phyloP scores from a whole-genome alignment of 306 rosid genomes.

The Cucurbita ficifolia region DNA sequence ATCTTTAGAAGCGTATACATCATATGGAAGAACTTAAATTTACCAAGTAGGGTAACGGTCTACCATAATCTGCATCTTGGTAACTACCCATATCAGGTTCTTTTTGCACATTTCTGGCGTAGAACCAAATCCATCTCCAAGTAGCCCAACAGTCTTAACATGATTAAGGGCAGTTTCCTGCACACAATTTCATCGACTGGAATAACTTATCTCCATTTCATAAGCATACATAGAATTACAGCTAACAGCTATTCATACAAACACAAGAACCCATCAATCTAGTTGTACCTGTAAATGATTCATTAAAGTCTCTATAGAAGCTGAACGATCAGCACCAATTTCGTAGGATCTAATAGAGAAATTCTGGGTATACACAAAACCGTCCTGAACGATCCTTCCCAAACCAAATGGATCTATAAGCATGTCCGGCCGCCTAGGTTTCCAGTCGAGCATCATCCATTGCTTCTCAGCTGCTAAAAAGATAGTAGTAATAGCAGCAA shows the following conservation, averaged over 20 bases:
- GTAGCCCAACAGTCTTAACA: slow-evolving; percentile 75
- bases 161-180: slow-evolving; percentile 99
- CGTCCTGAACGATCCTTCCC: slow-evolving; percentile 92
- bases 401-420: slow-evolving; percentile 81
- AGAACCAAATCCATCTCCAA: slow-evolving; percentile 95
- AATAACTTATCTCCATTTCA: background rate
- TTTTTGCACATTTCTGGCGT: slow-evolving; percentile 91
- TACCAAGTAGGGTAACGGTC: slow-evolving; percentile 98
- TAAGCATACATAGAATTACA: background rate
- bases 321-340: slow-evolving; percentile 98
- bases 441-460: slow-evolving; percentile 99
- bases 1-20: background rate
- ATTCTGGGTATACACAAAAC: slow-evolving; percentile 80
- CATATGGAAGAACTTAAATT: slow-evolving; percentile 11
- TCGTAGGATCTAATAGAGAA: slow-evolving; percentile 95
- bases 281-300: slow-evolving; percentile 81
- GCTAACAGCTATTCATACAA: background rate
- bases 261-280: background rate
- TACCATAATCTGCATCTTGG: slow-evolving; percentile 83
- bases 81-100: slow-evolving; percentile 96
- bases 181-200: slow-evolving; percentile 4
- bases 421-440: slow-evolving; percentile 88
- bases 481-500: slow-evolving; percentile 91
- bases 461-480: slow-evolving; percentile 98
- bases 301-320: slow-evolving; percentile 91